These are phyloP conservation scores for Periconia digitata DNA, from an alignment of 2,329 filamentous ascomycete species.

Conservation along the genomic window DNA sequence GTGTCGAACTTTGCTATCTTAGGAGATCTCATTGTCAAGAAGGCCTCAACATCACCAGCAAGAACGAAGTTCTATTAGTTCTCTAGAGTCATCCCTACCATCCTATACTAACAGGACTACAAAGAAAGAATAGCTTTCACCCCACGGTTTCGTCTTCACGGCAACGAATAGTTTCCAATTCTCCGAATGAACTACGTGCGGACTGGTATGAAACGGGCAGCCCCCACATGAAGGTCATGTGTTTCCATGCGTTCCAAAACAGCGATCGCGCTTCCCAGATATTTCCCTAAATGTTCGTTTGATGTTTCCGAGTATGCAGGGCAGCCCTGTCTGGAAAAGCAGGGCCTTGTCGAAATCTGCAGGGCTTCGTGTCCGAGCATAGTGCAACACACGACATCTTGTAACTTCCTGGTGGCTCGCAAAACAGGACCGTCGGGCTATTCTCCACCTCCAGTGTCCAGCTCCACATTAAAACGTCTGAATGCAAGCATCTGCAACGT, in stretches of 20 bases:
- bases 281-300: not conserved
- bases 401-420: not conserved
- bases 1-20: not conserved
- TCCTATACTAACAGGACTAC: too few species aligned
- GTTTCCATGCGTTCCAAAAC: not conserved
- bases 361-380: not conserved
- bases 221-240: not conserved
- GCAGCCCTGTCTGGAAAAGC: not conserved
- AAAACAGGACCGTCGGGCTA: constrained; percentile 12
- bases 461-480: constrained; percentile 26
- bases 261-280: not conserved
- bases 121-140: too few species aligned
- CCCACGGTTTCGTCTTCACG: too few species aligned
- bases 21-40: not conserved
- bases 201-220: not conserved
- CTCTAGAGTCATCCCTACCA: too few species aligned
- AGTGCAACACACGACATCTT: not conserved
- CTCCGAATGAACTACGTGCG: too few species aligned
- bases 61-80: too few species aligned
- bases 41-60: too few species aligned
- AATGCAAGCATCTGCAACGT: constrained; percentile 16
- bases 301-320: not conserved
- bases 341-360: not conserved
- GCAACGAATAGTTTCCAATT: too few species aligned
- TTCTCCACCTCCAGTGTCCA: constrained; percentile 5